Conservation (phyloP, 768 basidiomycete genomes). For the Hydnum rufescens region DNA sequence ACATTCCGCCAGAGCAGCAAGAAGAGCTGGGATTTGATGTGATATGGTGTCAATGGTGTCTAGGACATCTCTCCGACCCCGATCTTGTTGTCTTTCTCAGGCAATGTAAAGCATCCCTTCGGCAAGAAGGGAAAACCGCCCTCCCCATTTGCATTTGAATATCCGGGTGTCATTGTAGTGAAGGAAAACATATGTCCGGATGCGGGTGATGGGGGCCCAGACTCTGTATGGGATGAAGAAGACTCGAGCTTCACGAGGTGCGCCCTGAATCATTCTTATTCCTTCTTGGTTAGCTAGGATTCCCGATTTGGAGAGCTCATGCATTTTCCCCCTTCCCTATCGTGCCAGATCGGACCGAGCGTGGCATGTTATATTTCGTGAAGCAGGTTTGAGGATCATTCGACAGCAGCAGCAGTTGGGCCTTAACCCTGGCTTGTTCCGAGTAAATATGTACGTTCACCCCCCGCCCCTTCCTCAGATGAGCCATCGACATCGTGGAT, state of each 20-base stretch:
- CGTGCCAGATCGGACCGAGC: constrained; percentile 51
- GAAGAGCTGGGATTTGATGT: constrained; percentile 54
- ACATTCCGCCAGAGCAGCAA: constrained; percentile 17
- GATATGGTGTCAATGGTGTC: constrained; percentile 95
- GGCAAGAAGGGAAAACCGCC: constrained; percentile 18
- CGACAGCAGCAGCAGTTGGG: constrained; percentile 65
- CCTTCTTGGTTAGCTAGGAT: background rate
- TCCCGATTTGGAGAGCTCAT: background rate
- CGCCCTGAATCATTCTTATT: constrained; percentile 7
- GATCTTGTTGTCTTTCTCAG: constrained; percentile 65
- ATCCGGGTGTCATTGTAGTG: constrained; percentile 40
- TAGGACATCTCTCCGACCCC: constrained; percentile 60
- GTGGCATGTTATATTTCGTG: constrained; percentile 57
- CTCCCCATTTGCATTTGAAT: background rate
- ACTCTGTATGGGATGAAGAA: constrained; percentile 51
- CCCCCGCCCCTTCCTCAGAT: background rate
- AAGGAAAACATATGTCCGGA: constrained; percentile 83
- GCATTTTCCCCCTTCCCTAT: constrained; percentile 1
- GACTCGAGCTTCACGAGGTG: constrained; percentile 87
- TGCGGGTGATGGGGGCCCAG: constrained; percentile 27
- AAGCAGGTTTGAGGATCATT: constrained; percentile 53
- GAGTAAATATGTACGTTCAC: constrained; percentile 57
- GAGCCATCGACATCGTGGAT: too few species aligned
- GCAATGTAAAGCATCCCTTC: constrained; percentile 37
- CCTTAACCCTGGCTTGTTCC: constrained; percentile 60